Conservation (phyloP, 108 stramenopile genomes). For the Skeletonema marinoi region DNA sequence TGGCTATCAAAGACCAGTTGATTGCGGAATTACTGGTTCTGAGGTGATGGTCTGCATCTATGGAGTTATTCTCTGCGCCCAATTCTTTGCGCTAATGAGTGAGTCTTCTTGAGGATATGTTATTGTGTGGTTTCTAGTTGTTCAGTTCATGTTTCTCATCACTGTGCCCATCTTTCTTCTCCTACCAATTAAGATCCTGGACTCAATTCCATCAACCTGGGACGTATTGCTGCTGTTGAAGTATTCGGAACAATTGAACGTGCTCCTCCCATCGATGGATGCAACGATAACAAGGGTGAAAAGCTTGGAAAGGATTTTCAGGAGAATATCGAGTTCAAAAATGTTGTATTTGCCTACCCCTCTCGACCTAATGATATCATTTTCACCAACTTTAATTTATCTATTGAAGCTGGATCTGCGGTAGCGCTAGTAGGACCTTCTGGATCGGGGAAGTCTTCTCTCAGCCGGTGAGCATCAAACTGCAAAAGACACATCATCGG, state of each 20-base stretch:
- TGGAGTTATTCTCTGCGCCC: slow-evolving; percentile 38
- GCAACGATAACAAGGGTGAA: slow-evolving; percentile 23
- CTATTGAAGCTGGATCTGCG: slow-evolving; percentile 52
- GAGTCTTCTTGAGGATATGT: background rate
- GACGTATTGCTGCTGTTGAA: slow-evolving; percentile 30
- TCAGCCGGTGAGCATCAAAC: slow-evolving; percentile 6
- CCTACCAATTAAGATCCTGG: slow-evolving; percentile 12
- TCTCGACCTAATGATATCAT: slow-evolving; percentile 47
- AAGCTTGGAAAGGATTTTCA: slow-evolving; percentile 22
- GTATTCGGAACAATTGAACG: slow-evolving; percentile 33
- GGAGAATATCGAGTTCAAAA: slow-evolving; percentile 44
- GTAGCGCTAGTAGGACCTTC: slow-evolving; percentile 73
- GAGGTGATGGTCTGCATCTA: slow-evolving; percentile 49
- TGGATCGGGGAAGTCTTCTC: slow-evolving; percentile 51
- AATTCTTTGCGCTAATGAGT: slow-evolving; percentile 43
- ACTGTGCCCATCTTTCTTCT: background rate
- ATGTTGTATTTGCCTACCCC: slow-evolving; percentile 59
- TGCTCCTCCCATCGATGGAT: slow-evolving; percentile 33
- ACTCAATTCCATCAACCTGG: slow-evolving; percentile 31
- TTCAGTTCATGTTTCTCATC: background rate
- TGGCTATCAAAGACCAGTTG: background rate
- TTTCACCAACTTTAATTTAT: slow-evolving; percentile 50
- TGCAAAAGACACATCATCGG: no score
- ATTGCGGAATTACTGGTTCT: slow-evolving; percentile 39
- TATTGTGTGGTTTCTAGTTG: background rate